Conservation (phyloP, 345 rosid species). For the Crucihimalaya himalaica region DNA sequence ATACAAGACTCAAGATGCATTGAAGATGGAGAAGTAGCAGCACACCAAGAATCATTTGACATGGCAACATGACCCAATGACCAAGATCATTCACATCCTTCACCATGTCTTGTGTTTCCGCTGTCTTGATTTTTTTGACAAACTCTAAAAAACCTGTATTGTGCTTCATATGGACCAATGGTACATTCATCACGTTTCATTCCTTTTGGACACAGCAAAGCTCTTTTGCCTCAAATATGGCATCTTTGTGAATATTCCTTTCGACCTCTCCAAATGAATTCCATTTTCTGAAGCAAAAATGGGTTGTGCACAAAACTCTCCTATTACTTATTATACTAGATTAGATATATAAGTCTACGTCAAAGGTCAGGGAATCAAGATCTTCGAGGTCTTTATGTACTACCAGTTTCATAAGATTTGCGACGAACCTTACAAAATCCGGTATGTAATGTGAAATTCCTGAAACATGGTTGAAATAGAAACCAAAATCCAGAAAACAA, state of each 20-base stretch:
- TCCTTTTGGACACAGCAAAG: not conserved
- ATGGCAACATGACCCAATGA: not conserved
- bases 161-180: not conserved
- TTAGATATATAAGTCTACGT: not conserved
- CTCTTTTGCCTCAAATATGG: not conserved
- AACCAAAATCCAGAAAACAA: not conserved
- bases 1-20: not conserved
- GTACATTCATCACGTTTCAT: not conserved
- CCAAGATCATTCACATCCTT: not conserved
- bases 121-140: not conserved
- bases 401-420: not conserved
- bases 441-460: not conserved
- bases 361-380: not conserved
- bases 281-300: not conserved
- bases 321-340: not conserved
- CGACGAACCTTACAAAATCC: not conserved
- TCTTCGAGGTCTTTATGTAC: not conserved
- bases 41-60: slow-evolving; percentile 15
- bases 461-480: not conserved
- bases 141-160: not conserved
- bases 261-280: not conserved
- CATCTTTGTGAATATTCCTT: not conserved
- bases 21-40: slow-evolving; percentile 10
- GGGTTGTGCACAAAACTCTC: not conserved
- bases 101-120: slow-evolving; percentile 8